Evolutionary conservation across 2,329 filamentous ascomycete genomes (phyloP), one percentile per base, ranked within the genome.

Genomic region (Trichoderma semiorbis): DNA sequence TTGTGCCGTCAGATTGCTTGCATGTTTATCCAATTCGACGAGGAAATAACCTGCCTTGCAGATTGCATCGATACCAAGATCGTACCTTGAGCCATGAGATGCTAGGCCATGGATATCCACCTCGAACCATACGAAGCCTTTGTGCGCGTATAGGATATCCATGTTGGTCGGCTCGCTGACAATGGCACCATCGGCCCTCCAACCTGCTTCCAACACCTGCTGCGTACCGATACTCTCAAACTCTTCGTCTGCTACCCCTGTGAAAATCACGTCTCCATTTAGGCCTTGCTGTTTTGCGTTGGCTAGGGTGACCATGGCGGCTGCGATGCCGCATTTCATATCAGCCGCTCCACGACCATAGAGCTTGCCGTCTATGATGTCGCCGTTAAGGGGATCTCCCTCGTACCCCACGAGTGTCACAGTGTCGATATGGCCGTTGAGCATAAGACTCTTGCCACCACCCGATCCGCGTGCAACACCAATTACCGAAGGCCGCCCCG

Each of bases 231-330:
- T 84, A 32, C 84, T 87, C 5, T 79, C 76, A 55, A 81, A 81
- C 73, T 89, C 87, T 69, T 89, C 86, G 57, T 89, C 87, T 0
- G 86, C 84, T 3, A 89, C 87, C 1, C 83, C 86, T 0, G 86
- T 81, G 7, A 89, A 79, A 10, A 89, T 84, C 10, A 88, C 81
- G 62, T 88, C 84, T 3, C 87, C 87, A 0, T 79, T 76, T 11
- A 85, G 80, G 0, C 76, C 74, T 26, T 83, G 80, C 1, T 75
- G 76, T 61, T 83, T 84, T 4, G 79, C 78, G 3, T 79, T 78
- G 10, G 82, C 78, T 3, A 86, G 73, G 0, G 84, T 79, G 0
- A 82, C 77, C 74, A 88, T 80, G 5, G 78, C 80, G 3, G 85
- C 84, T 5, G 86, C 86, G 1, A 88, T 65, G 0, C 86, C 85